Evolutionary conservation across 2,329 filamentous ascomycete species (phyloP).

Genomic region (Pestalotiopsis sp.): DNA sequence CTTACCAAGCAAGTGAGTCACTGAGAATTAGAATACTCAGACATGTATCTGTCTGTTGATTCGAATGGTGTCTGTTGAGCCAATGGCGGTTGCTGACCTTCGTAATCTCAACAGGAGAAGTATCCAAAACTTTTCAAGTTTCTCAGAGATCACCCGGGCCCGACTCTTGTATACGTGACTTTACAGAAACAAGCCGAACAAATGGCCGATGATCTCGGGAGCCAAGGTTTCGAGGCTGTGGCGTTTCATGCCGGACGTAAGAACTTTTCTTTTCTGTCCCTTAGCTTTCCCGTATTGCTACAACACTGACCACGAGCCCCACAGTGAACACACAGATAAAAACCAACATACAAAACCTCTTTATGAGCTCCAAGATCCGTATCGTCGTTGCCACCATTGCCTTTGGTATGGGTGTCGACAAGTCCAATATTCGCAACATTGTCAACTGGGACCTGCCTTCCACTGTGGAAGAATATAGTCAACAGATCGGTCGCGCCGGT

Average conservation of each 20-base stretch:
- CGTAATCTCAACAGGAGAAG: constrained; percentile 37
- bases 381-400: constrained; percentile 57
- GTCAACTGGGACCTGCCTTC: constrained; percentile 52
- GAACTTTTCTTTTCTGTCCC: neutral
- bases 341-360: constrained; percentile 48
- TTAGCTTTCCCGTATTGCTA: neutral
- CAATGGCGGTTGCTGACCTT: neutral
- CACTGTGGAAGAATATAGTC: constrained; percentile 57
- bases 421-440: constrained; percentile 54
- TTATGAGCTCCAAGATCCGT: constrained; percentile 45
- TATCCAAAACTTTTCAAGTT: constrained; percentile 46
- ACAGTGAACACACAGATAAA: constrained; percentile 42
- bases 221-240: constrained; percentile 39
- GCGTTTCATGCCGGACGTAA: constrained; percentile 49
- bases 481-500: constrained; percentile 57
- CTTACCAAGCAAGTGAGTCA: constrained; percentile 27
- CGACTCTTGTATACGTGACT: constrained; percentile 63
- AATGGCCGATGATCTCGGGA: constrained; percentile 38
- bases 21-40: neutral
- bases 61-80: neutral
- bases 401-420: constrained; percentile 63
- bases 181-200: constrained; percentile 52
- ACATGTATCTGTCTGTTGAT: neutral
- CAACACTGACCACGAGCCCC: neutral
- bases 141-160: constrained; percentile 48